Conservation (phyloP, 768 basidiomycete species). For the Macrolepiota fuliginosa region DNA sequence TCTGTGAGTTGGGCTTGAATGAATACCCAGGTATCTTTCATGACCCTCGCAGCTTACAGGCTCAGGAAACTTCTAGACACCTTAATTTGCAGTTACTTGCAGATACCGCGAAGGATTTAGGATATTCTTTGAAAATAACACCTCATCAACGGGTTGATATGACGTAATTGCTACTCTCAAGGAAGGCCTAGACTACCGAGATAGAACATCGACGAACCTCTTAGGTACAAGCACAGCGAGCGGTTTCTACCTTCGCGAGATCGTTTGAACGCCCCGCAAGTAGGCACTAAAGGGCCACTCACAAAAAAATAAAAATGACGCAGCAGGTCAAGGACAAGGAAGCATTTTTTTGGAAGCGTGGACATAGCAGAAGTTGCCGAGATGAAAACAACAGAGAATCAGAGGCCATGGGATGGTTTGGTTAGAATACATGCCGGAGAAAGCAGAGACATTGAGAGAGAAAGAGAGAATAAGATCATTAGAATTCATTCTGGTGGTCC, state of each 20-base stretch:
- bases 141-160: too few species aligned
- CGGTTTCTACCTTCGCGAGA: constrained; percentile 16
- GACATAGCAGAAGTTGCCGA: neutral
- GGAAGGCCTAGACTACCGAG: too few species aligned
- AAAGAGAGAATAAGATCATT: neutral
- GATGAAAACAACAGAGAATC: neutral
- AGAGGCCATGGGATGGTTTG: constrained; percentile 1
- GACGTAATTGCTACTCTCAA: neutral
- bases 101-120: too few species aligned
- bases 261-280: too few species aligned
- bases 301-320: neutral
- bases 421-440: constrained; percentile 5
- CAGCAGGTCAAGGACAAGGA: neutral
- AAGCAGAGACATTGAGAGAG: neutral
- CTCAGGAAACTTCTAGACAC: too few species aligned
- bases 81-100: too few species aligned
- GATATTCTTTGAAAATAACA: too few species aligned
- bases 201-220: too few species aligned
- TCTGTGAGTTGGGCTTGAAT: too few species aligned
- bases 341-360: neutral
- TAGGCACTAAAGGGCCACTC: neutral
- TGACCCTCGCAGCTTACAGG: too few species aligned
- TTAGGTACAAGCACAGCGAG: neutral
- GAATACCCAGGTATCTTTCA: too few species aligned
- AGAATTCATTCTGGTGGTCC: constrained; percentile 2